Evolutionary conservation across 2,329 filamentous ascomycete genomes (phyloP), one percentile per base, ranked within the genome.

Genomic region (Pseudopithomyces maydicus): DNA sequence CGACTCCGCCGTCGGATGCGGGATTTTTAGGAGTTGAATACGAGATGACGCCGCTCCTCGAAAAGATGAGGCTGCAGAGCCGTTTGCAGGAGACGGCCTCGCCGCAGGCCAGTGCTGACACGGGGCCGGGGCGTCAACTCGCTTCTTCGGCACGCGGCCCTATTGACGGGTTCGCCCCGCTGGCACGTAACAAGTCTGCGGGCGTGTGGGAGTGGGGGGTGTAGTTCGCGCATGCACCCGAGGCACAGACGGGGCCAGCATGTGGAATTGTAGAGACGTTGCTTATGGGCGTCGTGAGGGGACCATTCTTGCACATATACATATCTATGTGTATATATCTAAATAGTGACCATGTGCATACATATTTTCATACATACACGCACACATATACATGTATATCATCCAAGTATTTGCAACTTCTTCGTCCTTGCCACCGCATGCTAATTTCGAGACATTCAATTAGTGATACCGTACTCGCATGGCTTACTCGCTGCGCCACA

Each of bases 21-120:
- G 60, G 54, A 64, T 45, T 65, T 64, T 64, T 53, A 52, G 45
- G 59, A 22, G n/a, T 33, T 33, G 62, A 56, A 35, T 59, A 62
- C 55, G 60, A 62, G 55, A 65, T 65, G 61, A 54, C 59, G 51
- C 57, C 59, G 19, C 49, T 66, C 46, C 57, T 68, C 32, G 59
- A 64, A 32, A 54, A 61, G 22, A 62, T 66, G 55, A 63, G 55
- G 52, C 57, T 63, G 55, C 65, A 62, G 56, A 62, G 62, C 57
- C 58, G 57, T 57, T 56, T 55, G 32, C 56, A 56, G 22, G 59
- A 72, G 70, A 66, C 69, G 61, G 59, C 62, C 57, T 71, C 51
- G 50, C 43, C 55, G 44, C 44, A 61, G 58, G 59, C 56, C 51
- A 38, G 33, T 51, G 43, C 41, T 51, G 47, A 23, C 36, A 32